Evolutionary conservation across 225 moss, liverwort and hornwort species (phyloP).

Genomic region (Asterella californica): DNA sequence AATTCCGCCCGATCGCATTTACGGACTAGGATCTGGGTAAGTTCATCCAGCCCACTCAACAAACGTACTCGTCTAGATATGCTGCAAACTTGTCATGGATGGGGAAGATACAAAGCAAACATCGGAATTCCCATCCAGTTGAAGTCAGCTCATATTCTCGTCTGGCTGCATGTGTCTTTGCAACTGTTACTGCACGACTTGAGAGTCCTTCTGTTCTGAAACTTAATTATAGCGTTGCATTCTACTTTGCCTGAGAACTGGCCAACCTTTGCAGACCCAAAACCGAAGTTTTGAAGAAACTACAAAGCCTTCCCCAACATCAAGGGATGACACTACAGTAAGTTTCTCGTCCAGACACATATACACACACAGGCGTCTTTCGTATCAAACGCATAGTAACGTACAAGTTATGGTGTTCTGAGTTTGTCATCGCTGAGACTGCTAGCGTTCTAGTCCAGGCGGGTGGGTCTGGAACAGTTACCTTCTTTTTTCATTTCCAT

Average conservation of each 20-base stretch:
- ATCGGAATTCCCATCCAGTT: not conserved
- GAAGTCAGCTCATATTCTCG: not conserved
- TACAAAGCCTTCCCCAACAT: slow-evolving; percentile 68
- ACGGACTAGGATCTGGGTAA: slow-evolving; percentile 94
- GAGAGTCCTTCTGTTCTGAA: not conserved
- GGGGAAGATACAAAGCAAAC: not conserved
- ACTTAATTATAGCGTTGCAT: not conserved
- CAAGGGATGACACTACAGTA: slow-evolving; percentile 80
- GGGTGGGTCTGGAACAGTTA: not conserved
- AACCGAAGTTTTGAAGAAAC: slow-evolving; percentile 89
- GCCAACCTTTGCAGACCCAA: slow-evolving; percentile 56
- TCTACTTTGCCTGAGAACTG: not conserved
- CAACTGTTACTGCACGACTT: not conserved
- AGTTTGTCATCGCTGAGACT: too few relatives aligned
- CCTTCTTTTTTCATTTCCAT: too few relatives aligned
- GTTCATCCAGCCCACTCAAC: slow-evolving; percentile 3
- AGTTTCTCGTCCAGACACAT: slow-evolving; percentile 22
- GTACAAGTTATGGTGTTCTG: too few relatives aligned
- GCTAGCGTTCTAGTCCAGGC: not conserved
- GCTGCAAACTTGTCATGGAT: not conserved
- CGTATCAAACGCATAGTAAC: too few relatives aligned
- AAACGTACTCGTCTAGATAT: not conserved
- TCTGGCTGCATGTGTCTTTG: not conserved
- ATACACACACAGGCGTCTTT: too few relatives aligned
- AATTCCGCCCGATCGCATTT: slow-evolving; percentile 69